Conservation (phyloP, 495 filamentous ascomycete species). For the Aspergillus indologenus region DNA sequence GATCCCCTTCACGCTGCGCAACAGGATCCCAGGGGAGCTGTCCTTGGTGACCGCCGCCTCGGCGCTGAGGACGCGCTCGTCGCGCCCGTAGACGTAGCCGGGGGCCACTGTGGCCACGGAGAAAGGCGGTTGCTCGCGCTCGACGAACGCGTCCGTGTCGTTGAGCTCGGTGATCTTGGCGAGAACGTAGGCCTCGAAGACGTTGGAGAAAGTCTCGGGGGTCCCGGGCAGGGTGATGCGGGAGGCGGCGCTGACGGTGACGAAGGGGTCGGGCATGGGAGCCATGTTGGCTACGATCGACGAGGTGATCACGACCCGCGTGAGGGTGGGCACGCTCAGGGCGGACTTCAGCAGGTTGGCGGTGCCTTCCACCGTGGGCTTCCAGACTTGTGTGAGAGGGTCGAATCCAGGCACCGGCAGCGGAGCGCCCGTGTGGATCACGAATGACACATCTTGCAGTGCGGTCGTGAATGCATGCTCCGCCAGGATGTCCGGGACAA, state of each 20-base stretch:
- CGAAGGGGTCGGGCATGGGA: constrained; percentile 31
- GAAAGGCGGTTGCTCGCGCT: constrained; percentile 63
- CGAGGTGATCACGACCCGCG: constrained; percentile 64
- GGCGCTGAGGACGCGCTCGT: constrained; percentile 2
- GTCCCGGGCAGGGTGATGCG: constrained; percentile 4
- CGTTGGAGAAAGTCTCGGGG: constrained; percentile 1
- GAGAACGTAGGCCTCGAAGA: constrained; percentile 13
- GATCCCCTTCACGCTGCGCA: constrained; percentile 10
- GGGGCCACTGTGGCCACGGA: constrained; percentile 57
- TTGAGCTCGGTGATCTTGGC: constrained; percentile 36
- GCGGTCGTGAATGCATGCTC: constrained; percentile 8
- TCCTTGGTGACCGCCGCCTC: neutral
- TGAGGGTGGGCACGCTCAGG: constrained; percentile 52
- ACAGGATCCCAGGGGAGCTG: constrained; percentile 10
- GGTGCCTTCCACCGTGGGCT: constrained; percentile 68
- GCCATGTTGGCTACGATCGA: constrained; percentile 47
- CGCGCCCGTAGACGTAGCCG: constrained; percentile 15
- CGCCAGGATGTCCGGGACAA: constrained; percentile 11
- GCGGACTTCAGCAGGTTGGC: constrained; percentile 50
- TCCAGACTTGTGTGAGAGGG: constrained; percentile 60
- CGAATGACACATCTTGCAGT: constrained; percentile 10
- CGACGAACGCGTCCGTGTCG: constrained; percentile 54
- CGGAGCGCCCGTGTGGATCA: constrained; percentile 21
- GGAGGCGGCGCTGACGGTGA: constrained; percentile 47
- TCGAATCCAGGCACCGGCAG: constrained; percentile 46